Evolutionary conservation across 163 green algal species (phyloP).

Genomic region (Chlorella variabilis): DNA sequence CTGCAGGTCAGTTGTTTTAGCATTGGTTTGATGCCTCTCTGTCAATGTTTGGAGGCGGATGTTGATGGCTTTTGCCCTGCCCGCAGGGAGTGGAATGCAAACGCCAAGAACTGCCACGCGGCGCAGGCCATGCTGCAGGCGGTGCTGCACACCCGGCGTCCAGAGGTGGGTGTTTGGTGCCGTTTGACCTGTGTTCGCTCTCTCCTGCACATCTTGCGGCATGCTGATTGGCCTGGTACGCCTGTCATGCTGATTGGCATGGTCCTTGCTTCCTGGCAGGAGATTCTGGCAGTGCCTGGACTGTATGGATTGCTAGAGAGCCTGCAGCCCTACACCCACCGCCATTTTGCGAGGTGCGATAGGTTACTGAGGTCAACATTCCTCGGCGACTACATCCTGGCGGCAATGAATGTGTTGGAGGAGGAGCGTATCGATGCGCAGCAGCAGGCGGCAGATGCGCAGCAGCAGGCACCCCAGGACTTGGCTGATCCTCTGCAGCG

Average conservation of each 20-base stretch:
- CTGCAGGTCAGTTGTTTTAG: constrained; percentile 20
- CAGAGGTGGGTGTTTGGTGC: constrained; percentile 49
- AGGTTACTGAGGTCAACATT: constrained; percentile 80
- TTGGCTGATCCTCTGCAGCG: background rate
- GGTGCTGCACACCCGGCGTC: constrained; percentile 63
- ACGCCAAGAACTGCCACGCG: constrained; percentile 76
- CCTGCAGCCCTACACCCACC: constrained; percentile 84
- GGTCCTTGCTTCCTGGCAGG: constrained; percentile 25
- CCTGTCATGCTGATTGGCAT: background rate
- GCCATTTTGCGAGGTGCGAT: constrained; percentile 80
- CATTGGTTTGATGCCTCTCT: too few relatives aligned
- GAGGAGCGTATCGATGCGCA: background rate
- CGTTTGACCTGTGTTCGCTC: background rate
- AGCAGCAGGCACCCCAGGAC: background rate
- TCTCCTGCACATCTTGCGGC: background rate
- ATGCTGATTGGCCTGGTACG: background rate
- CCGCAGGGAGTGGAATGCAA: constrained; percentile 92
- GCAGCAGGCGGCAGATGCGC: background rate
- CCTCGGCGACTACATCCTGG: constrained; percentile 92
- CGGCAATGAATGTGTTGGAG: background rate
- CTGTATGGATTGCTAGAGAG: constrained; percentile 71
- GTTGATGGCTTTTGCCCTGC: constrained; percentile 40
- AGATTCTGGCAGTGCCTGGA: constrained; percentile 60
- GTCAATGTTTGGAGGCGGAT: too few relatives aligned
- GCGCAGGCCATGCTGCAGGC: constrained; percentile 78